Conservation (phyloP, 176 grass and related monocot species). For the Aegilops longissima region DNA sequence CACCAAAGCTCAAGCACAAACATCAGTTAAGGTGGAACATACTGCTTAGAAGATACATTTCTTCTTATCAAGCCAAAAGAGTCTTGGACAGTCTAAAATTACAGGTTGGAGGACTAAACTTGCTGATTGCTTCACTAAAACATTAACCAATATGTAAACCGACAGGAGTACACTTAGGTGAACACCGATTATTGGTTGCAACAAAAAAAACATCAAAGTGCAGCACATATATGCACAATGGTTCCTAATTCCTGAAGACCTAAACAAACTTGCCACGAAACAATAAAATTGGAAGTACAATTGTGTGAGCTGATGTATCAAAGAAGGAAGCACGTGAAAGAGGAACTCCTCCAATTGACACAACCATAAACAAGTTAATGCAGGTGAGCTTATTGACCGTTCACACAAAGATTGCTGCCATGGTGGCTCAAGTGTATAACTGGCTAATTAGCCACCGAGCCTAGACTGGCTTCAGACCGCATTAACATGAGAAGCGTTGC, state of each 20-base stretch:
- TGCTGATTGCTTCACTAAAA: not conserved
- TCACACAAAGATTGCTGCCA: slow-evolving; percentile 48
- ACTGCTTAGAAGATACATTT: not conserved
- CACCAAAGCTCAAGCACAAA: not conserved
- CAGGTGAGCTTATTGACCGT: slow-evolving; percentile 61
- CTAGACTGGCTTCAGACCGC: not conserved
- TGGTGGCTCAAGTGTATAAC: slow-evolving; percentile 37
- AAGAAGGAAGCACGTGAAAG: not conserved
- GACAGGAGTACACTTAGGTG: not conserved
- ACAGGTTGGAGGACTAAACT: not conserved
- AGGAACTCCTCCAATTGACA: slow-evolving; percentile 22
- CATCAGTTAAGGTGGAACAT: not conserved
- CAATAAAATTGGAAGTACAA: not conserved
- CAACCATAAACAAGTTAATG: slow-evolving; percentile 31
- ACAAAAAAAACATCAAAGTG: not conserved
- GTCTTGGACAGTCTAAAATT: too few species aligned
- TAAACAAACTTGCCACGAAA: not conserved
- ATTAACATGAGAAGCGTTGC: too few species aligned
- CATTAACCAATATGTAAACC: not conserved
- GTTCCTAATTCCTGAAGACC: not conserved
- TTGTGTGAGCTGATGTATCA: slow-evolving; percentile 31
- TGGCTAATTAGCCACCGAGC: slow-evolving; percentile 67
- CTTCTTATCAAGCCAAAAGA: not conserved
- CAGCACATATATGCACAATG: not conserved
- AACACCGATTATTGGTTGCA: slow-evolving; percentile 31